Percentiles rank a stretch among this genome's conserved stretches.
Conservation (phyloP, 257 asterid genomes). For the Thymus mandschuricus region DNA sequence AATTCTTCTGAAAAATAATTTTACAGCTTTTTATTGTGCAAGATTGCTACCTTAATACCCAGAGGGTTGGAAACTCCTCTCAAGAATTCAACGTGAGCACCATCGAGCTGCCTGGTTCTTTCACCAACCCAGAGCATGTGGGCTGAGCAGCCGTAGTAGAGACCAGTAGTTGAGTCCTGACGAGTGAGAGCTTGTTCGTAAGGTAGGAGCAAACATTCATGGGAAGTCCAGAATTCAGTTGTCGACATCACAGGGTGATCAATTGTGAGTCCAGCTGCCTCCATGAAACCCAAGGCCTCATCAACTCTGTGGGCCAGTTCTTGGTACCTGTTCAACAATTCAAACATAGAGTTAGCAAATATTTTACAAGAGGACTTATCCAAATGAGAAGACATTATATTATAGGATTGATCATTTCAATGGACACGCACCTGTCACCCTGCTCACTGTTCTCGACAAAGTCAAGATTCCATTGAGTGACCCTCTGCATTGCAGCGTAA, state of each 20-base stretch:
- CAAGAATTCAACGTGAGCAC: constrained; percentile 78
- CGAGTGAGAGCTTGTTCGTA: constrained; percentile 84
- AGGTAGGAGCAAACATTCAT: constrained; percentile 77
- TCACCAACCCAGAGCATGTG: constrained; percentile 94
- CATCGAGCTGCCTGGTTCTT: constrained; percentile 80
- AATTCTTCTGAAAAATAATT: background rate
- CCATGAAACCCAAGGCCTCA: constrained; percentile 89
- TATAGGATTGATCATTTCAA: background rate
- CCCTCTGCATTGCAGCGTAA: constrained; percentile 92
- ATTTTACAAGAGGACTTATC: background rate
- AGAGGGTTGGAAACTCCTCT: constrained; percentile 85
- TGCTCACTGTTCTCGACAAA: constrained; percentile 84
- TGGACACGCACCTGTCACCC: constrained; percentile 73
- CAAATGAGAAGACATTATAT: background rate
- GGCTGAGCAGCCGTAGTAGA: constrained; percentile 84
- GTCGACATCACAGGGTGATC: constrained; percentile 85
- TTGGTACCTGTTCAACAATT: constrained; percentile 58
- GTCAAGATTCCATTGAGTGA: constrained; percentile 85
- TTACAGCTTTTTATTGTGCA: background rate
- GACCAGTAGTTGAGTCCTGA: constrained; percentile 78
- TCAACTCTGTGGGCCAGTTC: constrained; percentile 90
- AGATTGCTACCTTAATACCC: constrained; percentile 69
- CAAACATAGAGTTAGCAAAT: constrained; percentile 12
- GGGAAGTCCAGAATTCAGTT: constrained; percentile 89
- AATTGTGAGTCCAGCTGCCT: constrained; percentile 76